These are phyloP conservation scores for Salix koriyanagi DNA, from an alignment of 345 rosid genomes.

Conservation along the genomic window DNA sequence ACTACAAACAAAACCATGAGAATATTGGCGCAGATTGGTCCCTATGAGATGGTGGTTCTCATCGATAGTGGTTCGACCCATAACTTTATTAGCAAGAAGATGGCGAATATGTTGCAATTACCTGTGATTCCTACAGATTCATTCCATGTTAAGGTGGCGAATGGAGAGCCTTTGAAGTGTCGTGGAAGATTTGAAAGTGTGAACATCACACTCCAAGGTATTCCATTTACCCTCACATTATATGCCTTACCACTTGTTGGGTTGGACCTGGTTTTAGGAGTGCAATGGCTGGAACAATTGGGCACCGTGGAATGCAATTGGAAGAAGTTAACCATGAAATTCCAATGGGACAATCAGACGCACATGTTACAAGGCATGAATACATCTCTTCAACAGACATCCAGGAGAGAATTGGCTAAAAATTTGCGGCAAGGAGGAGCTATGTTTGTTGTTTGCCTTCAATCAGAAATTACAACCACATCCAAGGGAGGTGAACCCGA, in stretches of 20 bases:
- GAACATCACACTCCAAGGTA: neutral
- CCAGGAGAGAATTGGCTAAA: neutral
- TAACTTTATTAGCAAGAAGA: neutral
- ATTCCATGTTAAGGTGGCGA: neutral
- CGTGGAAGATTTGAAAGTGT: neutral
- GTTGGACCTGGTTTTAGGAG: neutral
- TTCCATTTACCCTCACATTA: neutral
- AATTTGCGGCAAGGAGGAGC: neutral
- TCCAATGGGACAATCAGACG: neutral
- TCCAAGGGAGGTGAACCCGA: neutral
- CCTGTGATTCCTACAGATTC: neutral
- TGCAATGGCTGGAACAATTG: neutral
- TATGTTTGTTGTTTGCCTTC: neutral
- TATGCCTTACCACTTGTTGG: neutral
- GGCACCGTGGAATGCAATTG: neutral
- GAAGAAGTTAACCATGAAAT: neutral
- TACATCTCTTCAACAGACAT: accelerated
- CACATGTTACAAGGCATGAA: neutral
- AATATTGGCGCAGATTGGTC: too few species aligned
- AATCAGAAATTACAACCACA: accelerated
- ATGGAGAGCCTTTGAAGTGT: neutral
- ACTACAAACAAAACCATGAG: too few species aligned
- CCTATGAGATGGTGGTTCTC: too few species aligned
- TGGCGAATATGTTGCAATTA: neutral
- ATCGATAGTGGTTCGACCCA: neutral